These are phyloP conservation scores for Wickerhamiella slavikovae DNA, from an alignment of 805 yeast genomes.

Conservation along the genomic window DNA sequence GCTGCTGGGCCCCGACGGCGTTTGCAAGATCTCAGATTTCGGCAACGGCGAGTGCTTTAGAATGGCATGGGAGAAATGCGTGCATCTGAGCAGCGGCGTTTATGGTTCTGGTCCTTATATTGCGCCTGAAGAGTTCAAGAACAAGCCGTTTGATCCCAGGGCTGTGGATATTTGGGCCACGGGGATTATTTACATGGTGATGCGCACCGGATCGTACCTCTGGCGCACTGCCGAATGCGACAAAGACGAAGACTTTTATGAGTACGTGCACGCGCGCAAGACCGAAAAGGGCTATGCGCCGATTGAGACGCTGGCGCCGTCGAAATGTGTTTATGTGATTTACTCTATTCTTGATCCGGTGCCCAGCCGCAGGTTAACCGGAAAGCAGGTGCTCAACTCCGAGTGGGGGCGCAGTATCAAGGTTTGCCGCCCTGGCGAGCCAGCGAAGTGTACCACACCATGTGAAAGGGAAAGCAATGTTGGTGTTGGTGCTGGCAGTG, in stretches of 20 bases:
- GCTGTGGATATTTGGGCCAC: constrained; percentile 78
- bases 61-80: constrained; percentile 70
- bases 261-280: constrained; percentile 58
- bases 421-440: constrained; percentile 52
- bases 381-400: constrained; percentile 68
- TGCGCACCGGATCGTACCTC: constrained; percentile 81
- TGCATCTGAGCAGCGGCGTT: constrained; percentile 48
- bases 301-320: constrained; percentile 64
- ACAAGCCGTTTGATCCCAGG: constrained; percentile 47
- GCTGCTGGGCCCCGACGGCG: constrained; percentile 43
- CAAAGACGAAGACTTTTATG: constrained; percentile 62
- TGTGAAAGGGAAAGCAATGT: too few relatives aligned
- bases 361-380: constrained; percentile 71
- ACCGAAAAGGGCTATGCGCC: constrained; percentile 81
- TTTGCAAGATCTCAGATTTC: constrained; percentile 59
- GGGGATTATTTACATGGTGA: constrained; percentile 57
- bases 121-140: constrained; percentile 68
- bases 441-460: too few relatives aligned
- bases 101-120: constrained; percentile 83
- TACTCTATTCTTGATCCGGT: constrained; percentile 86
- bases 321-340: constrained; percentile 79
- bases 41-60: constrained; percentile 83
- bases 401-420: constrained; percentile 90
- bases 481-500: too few relatives aligned
- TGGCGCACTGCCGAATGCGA: constrained; percentile 64